Evolutionary conservation across 116 monocot species (phyloP).

Genomic region (Posidonia oceanica): DNA sequence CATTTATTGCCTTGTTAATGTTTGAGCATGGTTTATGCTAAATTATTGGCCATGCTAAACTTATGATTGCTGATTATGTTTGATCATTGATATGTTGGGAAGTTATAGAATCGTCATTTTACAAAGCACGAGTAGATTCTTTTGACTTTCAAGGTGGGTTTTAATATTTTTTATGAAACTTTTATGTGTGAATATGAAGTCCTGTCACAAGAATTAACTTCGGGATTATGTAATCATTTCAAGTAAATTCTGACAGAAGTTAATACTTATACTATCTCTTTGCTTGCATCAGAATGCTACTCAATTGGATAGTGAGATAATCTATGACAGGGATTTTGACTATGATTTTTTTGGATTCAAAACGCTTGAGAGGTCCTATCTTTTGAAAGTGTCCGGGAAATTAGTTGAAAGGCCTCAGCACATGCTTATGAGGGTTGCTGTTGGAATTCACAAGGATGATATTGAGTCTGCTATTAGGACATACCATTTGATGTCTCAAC

Average conservation of each 20-base stretch:
- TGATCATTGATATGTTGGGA: no score
- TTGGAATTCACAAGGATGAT: conserved; percentile 91
- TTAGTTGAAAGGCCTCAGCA: conserved; percentile 96
- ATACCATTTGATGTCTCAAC: conserved; percentile 95
- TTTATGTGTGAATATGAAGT: no score
- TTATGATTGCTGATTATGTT: no score
- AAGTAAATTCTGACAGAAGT: background rate
- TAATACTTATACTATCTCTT: background rate
- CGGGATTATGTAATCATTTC: background rate
- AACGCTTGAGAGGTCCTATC: conserved; percentile 93
- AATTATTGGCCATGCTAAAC: no score
- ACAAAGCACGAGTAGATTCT: no score
- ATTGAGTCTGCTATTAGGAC: conserved; percentile 69
- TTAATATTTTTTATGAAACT: no score
- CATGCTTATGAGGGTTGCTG: conserved; percentile 96
- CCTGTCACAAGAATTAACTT: background rate
- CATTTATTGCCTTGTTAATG: no score
- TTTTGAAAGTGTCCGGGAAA: conserved; percentile 71
- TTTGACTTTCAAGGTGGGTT: no score
- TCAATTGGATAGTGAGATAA: conserved; percentile 91
- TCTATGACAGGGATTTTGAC: conserved; percentile 95
- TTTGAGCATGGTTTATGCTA: no score
- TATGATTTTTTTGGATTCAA: conserved; percentile 99
- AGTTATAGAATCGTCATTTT: no score
- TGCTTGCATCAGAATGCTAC: conserved; percentile 57